A percentile compares a stretch with the other conserved stretches of the same genome.
These are phyloP conservation scores for Geopyxis carbonaria DNA, from an alignment of 495 filamentous ascomycete species.

Conservation along the genomic window DNA sequence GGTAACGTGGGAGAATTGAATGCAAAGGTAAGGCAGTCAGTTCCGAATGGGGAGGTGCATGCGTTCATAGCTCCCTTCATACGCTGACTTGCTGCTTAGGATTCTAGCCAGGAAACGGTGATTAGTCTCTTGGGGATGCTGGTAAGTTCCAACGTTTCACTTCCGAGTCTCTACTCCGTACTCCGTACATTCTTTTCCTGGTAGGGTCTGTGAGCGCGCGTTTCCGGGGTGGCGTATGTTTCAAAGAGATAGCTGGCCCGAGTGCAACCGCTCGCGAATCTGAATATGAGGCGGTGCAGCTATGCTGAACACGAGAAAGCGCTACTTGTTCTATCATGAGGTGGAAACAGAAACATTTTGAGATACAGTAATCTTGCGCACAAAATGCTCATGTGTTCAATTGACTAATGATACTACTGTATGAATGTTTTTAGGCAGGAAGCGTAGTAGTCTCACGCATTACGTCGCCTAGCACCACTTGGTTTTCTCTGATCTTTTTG, in stretches of 20 bases:
- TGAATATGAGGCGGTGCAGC: no score
- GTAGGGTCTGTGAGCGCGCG: no score
- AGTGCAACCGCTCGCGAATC: constrained; percentile 1
- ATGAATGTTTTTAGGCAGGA: constrained; percentile 40
- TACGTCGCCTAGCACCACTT: constrained; percentile 52
- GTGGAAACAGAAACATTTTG: constrained; percentile 1
- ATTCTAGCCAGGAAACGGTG: constrained; percentile 89
- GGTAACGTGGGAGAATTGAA: constrained; percentile 92
- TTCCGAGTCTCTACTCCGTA: no score
- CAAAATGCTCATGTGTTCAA: no score
- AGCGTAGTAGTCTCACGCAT: constrained; percentile 64
- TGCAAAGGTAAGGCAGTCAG: constrained; percentile 32
- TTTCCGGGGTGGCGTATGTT: no score
- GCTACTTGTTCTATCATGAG: no score
- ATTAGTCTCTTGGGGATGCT: constrained; percentile 85
- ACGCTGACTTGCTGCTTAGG: constrained; percentile 39
- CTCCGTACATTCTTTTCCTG: no score
- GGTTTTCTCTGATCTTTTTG: constrained; percentile 54
- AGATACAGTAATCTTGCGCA: no score
- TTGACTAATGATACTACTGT: no score
- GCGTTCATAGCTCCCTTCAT: constrained; percentile 13
- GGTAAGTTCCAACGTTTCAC: constrained; percentile 35
- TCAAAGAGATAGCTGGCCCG: constrained; percentile 4
- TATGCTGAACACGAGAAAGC: no score
- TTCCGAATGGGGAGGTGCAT: constrained; percentile 1